Evolutionary conservation across 2,329 filamentous ascomycete genomes (phyloP), one percentile per base, ranked within the genome.

Genomic region (Monilinia polystroma): DNA sequence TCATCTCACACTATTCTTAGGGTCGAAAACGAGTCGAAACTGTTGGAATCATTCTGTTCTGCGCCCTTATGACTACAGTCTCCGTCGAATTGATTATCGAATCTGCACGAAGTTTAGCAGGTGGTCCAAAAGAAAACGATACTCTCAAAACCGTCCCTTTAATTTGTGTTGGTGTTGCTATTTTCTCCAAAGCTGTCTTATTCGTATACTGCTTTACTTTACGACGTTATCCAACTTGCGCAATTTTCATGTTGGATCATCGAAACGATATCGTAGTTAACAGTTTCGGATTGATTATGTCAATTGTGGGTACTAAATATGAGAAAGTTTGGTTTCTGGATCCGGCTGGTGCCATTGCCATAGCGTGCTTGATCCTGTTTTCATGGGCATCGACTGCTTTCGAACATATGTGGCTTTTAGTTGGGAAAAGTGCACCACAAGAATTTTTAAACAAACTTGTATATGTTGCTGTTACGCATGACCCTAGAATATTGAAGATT

Each of bases 221-320:
- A 74, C 89, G 94, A 72, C 91, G 92, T 74, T 97, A 98, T 81
- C 92, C 88, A 68, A 93, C 97, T 78, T 87, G 97, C 70, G 86
- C 90, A 67, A 97, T 97, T 76, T 82, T 98, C 18, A 97, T 93
- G 93, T 91, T 96, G 78, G 94, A 98, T 75, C 95, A 99, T 80
- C 89, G 95, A 69, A 99, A 99, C 76, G 95, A 99, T 76, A 83
- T 99, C n/a, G 83, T 97, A 74, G 92, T 99, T 84, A 99, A 98
- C 77, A 92, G 92, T 64, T 92, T 96, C 72, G 93, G 90, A 85
- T 88, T 98, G 70, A 79, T 97, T 65, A 97, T 93, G 1, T 94
- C 91, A 3, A 89, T 97, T n/a, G 91, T 92, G 66, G 95, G 95
- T 45, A 87, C 88, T 70, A 96, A 96, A 81, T 82, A 98, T 29